Evolutionary conservation across 805 yeast species (phyloP).

Genomic region (Huiozyma sinensis): DNA sequence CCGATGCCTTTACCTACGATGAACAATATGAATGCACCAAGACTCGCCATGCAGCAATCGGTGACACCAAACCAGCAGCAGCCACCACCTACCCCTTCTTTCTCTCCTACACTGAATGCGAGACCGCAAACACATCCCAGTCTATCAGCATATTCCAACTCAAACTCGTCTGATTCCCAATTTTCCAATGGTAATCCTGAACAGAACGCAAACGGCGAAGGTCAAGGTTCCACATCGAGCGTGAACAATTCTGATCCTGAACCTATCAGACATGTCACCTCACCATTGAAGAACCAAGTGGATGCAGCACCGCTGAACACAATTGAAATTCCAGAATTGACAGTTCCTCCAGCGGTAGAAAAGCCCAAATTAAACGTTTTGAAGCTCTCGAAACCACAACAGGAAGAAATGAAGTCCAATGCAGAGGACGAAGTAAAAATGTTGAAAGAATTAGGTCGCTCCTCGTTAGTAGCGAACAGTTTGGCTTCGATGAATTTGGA

Average conservation of each 20-base stretch:
- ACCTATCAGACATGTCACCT: neutral
- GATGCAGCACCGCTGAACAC: conserved; percentile 1
- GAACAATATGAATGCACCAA: neutral
- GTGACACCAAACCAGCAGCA: no score
- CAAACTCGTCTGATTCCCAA: no score
- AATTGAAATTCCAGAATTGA: neutral
- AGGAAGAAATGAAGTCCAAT: conserved; percentile 7
- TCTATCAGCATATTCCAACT: no score
- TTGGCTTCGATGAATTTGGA: conserved; percentile 12
- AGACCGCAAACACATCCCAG: no score
- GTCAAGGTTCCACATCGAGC: neutral
- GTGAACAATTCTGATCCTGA: neutral
- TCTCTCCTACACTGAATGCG: no score
- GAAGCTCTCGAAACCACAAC: conserved; percentile 20
- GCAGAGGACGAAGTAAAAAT: conserved; percentile 9
- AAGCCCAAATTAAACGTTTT: conserved; percentile 16
- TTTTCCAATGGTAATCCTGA: neutral
- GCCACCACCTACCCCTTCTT: no score
- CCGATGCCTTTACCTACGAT: neutral
- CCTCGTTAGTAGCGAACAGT: neutral
- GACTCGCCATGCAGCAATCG: no score
- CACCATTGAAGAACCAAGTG: conserved; percentile 8
- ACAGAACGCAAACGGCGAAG: no score
- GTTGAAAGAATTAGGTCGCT: conserved; percentile 1
- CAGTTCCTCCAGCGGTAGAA: neutral